Base-by-base conservation (phyloP, 345 rosid genomes). In the Kandelia obovata region DNA sequence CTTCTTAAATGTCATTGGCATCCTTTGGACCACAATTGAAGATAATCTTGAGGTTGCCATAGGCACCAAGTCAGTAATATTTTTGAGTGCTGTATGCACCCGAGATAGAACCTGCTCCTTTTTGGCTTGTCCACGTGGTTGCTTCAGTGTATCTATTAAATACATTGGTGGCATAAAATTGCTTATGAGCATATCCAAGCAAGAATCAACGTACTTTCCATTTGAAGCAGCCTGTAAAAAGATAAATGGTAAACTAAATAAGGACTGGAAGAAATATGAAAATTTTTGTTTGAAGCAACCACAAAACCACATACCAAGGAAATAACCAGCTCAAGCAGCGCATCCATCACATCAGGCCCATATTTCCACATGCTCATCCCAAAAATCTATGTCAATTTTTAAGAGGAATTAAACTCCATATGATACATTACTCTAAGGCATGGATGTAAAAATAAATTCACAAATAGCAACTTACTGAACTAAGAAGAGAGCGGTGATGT, bases 331-430 rank as follows among this genome's bases (percentile, higher is more conserved):
- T 82, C 88, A 26, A 81, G 77, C 78, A 89, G 69, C 2, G 96
- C 93, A 73, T 91, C 96, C 83, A 86, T 82, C 60, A 88, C 88
- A 78, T 78, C 80, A 55, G 88, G 82, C 30, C 68, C 81, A 64
- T 81, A 83, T 61, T 79, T 84, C 97, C 99, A 92, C 87, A 92
- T 56, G 77, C 76, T 82, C 93, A 89, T 87, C 62, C 82, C 73
- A 81, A 85, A 92, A 69, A 95, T 82, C 96, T 91, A 66, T 11
- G 35, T 32, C 52, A 9, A 28, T 27, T 11, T 43, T 34, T 34
- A 68, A 47, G 30, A 59, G 71, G 53, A 63, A 49, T 73, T 46
- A 31, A 76, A 53, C 61, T 27, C 32, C 59, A 20, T 56, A 39
- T n/a, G 37, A 16, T 46, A 55, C 16, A 30, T 25, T 9, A 43